Base-by-base conservation (phyloP, 1,284 basidiomycete species). In the Melanopsichium pennsylvanicum region DNA sequence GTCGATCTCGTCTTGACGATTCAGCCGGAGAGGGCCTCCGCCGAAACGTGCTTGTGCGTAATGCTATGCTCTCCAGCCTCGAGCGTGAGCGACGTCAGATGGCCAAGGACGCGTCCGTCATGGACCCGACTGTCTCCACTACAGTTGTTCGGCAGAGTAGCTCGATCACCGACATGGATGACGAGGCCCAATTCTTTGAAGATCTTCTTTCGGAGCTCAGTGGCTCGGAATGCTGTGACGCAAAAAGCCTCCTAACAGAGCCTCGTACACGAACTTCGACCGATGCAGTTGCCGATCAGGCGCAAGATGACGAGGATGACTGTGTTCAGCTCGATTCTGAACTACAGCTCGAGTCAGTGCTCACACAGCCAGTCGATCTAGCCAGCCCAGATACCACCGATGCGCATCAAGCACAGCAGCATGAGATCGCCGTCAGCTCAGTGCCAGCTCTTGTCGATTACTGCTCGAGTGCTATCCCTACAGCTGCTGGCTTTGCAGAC, bases 31-130 rank as follows among this genome's bases (percentile, higher is more conserved):
- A 68, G 25, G 64, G 70, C 2, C 61, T 72, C 6, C 60, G 70
- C 7, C 45, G 70, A 35, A 64, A 56, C 32, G 64, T 72, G 10
- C 55, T 72, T 3, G 34, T 72, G 5, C 64, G 70, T 27, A 72
- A 72, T 26, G 64, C 70, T 11, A 69, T 72, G 64, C 57, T 72
- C 2, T 59, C 69, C 19, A 71, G 63, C 41, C 37, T 71, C n/a
- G 68, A 70, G 37, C 47, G 57, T n/a, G 62, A 61, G 37, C 43
- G 61, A 5, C 60, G 59, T 11, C 59, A 62, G 38, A 19, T 49
- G 23, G 43, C 56, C 8, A 37, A 40, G 5, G 64, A 58, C 15
- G 18, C 26, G 3, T 12, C 21, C 9, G 8, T 18, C 0, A 13
- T 33, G 19, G 35, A 13, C 22, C 4, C 38, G 3, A 10, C 2